phyloP scores from a whole-genome alignment of 2,329 filamentous ascomycete genomes.

The Aspergillus floridensis region DNA sequence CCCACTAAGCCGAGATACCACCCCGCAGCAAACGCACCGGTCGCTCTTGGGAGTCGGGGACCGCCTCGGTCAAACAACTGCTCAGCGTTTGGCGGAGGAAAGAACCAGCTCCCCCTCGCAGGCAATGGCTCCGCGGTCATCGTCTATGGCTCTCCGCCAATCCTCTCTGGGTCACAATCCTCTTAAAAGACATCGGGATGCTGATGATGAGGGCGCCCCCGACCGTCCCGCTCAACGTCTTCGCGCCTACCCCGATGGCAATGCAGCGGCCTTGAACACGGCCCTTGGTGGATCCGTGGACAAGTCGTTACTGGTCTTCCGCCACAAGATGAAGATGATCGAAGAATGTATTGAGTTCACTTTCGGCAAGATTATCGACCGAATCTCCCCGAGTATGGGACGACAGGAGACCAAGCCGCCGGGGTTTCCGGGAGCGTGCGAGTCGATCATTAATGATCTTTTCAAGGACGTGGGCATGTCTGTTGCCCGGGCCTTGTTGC shows the following conservation, averaged over 20 bases:
- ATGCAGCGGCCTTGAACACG: slow-evolving; percentile 1
- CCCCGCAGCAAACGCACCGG: not conserved
- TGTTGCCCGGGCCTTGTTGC: slow-evolving; percentile 15
- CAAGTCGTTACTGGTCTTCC: not conserved
- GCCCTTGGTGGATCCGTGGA: slow-evolving; percentile 4
- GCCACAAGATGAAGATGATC: not conserved
- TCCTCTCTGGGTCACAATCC: slow-evolving; percentile 1
- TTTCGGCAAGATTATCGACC: slow-evolving; percentile 18
- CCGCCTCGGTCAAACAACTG: not conserved
- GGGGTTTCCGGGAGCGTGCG: slow-evolving; percentile 13
- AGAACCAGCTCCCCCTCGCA: not conserved
- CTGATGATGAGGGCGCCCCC: slow-evolving; percentile 1
- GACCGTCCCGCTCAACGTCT: slow-evolving; percentile 16
- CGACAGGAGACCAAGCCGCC: slow-evolving; percentile 10
- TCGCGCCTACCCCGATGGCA: slow-evolving; percentile 8
- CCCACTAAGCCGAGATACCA: not conserved
- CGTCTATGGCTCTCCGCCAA: not conserved
- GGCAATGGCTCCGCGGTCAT: not conserved
- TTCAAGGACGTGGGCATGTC: slow-evolving; percentile 19
- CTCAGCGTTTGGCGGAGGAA: not conserved
- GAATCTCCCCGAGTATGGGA: slow-evolving; percentile 13
- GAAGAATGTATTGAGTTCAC: slow-evolving; percentile 13
- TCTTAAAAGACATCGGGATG: slow-evolving; percentile 15
- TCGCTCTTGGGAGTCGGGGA: not conserved
- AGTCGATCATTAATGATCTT: slow-evolving; percentile 19